A percentile compares a stretch with the other conserved stretches of the same genome.
phyloP scores from a whole-genome alignment of 2,329 filamentous ascomycete species.

The Emmonsiellopsis sp. region DNA sequence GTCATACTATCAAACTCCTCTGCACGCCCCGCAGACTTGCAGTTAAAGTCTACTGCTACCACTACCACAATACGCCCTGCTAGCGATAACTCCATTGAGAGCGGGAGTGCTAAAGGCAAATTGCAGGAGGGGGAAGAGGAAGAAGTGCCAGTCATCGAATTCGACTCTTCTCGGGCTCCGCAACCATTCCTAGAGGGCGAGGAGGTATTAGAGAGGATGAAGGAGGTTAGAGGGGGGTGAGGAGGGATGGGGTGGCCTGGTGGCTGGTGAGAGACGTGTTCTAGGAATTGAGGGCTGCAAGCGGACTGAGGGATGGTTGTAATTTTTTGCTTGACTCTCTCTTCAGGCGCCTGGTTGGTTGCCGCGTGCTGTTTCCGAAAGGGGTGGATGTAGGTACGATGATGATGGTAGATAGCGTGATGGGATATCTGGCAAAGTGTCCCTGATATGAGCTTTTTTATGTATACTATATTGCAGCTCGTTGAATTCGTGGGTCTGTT shows the following conservation, averaged over 20 bases:
- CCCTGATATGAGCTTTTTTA: no score
- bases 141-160: conserved; percentile 7
- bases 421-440: no score
- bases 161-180: conserved; percentile 9
- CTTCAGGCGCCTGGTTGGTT: no score
- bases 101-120: not conserved
- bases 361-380: no score
- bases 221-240: not conserved
- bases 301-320: no score
- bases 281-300: no score
- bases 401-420: no score
- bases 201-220: conserved; percentile 5
- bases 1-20: conserved; percentile 5
- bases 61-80: not conserved
- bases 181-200: conserved; percentile 13
- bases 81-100: not conserved
- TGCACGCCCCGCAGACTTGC: conserved; percentile 7
- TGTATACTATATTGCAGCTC: no score
- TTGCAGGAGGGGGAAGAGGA: not conserved
- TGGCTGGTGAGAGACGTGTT: not conserved
- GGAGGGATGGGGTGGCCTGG: not conserved
- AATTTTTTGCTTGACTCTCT: no score
- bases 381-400: no score
- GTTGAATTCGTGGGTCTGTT: no score
- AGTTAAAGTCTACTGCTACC: conserved; percentile 2